Evolutionary conservation across 1,284 basidiomycete species (phyloP).

Genomic region (Boletus mariae): DNA sequence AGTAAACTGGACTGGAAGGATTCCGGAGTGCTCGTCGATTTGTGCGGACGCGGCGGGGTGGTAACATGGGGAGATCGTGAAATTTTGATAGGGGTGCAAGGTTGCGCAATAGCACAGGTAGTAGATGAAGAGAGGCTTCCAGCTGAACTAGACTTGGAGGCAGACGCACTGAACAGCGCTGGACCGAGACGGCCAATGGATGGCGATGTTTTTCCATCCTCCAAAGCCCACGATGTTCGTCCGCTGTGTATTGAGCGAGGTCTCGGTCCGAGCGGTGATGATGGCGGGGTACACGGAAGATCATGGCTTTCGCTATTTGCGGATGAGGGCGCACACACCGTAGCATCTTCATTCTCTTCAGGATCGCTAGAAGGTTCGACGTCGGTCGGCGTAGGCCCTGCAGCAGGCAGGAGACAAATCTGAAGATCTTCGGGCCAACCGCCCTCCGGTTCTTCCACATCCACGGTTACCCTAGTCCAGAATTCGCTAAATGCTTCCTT

Average conservation of each 20-base stretch:
- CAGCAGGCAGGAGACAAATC: conserved; percentile 34
- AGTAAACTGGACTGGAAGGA: conserved; percentile 33
- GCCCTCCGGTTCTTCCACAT: conserved; percentile 36
- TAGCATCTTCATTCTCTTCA: conserved; percentile 24
- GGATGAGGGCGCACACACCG: conserved; percentile 5
- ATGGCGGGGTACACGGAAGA: conserved; percentile 8
- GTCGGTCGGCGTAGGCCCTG: conserved; percentile 3
- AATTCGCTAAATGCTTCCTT: conserved; percentile 53
- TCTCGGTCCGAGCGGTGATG: conserved; percentile 6
- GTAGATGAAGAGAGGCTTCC: conserved; percentile 9
- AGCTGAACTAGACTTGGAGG: not conserved
- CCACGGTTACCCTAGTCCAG: conserved; percentile 49
- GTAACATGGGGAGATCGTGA: conserved; percentile 17
- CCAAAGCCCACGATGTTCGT: conserved; percentile 1
- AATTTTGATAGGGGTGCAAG: conserved; percentile 23
- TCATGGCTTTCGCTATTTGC: conserved; percentile 2
- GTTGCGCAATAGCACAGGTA: conserved; percentile 7
- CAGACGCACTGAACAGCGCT: conserved; percentile 23
- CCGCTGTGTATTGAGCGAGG: conserved; percentile 8
- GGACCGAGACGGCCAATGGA: conserved; percentile 29
- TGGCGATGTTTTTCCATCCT: conserved; percentile 14
- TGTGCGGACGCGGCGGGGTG: conserved; percentile 33
- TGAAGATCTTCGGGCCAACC: conserved; percentile 52
- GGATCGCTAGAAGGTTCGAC: conserved; percentile 21
- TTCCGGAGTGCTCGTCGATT: conserved; percentile 28